Evolutionary conservation across 345 rosid species (phyloP).

Genomic region (Geranium brycei): DNA sequence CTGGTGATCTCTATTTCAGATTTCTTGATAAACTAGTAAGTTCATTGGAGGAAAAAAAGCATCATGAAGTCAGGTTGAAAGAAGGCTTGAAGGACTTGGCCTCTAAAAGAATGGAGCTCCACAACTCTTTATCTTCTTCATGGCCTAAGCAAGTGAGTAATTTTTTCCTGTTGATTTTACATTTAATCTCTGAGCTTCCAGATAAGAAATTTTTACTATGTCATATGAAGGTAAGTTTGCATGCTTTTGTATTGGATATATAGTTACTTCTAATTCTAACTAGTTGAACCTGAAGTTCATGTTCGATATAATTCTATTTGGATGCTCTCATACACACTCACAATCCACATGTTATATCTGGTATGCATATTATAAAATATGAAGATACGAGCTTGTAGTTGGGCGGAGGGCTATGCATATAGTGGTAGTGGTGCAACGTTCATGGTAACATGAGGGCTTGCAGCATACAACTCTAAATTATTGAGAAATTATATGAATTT

Average conservation of each 20-base stretch:
- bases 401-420: no score
- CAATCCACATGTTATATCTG: no score
- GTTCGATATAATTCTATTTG: background rate
- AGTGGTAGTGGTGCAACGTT: no score
- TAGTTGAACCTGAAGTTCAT: background rate
- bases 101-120: slow-evolving; percentile 80
- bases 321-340: no score
- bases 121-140: slow-evolving; percentile 67
- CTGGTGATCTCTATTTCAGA: slow-evolving; percentile 28
- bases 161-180: background rate
- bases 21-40: slow-evolving; percentile 77
- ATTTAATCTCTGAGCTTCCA: background rate
- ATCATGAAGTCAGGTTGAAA: slow-evolving; percentile 65
- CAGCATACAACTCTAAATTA: no score
- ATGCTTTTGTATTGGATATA: background rate
- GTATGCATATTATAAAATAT: no score
- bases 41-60: slow-evolving; percentile 73
- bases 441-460: no score
- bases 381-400: no score
- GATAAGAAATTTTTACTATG: background rate
- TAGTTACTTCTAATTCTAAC: background rate
- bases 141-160: slow-evolving; percentile 85
- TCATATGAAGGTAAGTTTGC: background rate
- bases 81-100: slow-evolving; percentile 73
- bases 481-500: no score